Base-by-base conservation (phyloP, 768 basidiomycete species). In the Dioszegia aurantiaca region DNA sequence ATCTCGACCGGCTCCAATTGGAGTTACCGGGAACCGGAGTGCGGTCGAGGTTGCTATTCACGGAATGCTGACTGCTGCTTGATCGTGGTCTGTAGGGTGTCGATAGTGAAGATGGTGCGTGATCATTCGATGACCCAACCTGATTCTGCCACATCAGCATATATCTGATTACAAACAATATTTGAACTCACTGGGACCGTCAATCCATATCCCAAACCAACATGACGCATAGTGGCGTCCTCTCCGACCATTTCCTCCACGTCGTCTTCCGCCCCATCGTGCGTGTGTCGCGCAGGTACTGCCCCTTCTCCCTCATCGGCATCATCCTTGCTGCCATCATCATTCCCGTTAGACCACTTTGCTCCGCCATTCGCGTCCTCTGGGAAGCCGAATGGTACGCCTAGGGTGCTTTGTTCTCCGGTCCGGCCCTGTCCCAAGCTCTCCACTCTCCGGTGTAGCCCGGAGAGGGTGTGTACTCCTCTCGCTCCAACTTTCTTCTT, bases 361-460 rank as follows among this genome's bases (percentile, higher is more conserved):
- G 55, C 57, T 5, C 60, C 66, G 17, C 65, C 70, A 23, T 62
- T 58, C 52, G 10, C 30, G 26, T 30, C 66, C 65, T 26, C 68
- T 71, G 23, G 56, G 56, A 8, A 37, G 40, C 64, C 60, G 44
- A 53, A 53, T 23, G 51, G 51, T 21, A 53, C 51, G 1, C 51
- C 51, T 17, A 53, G 23, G 37, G 40, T 53, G 1, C 37, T 37
- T 26, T 40, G 36, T 36, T 37, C 45, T 27, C 61, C 58, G 17
- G 61, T 66, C 30, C 48, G 1, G 16, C 33, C 39, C 9, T 53
- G 12, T 8, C 51, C 51, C 17, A 79, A 58, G 36, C 74, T 78
- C 31, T 66, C 72, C 9, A 73, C 77, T 59, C 77, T 77, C 8
- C 76, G 63, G 33, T 75, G 75, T 16, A 79, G 65, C 37, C 76